A percentile compares a stretch with the other conserved stretches of the same genome.
These are phyloP conservation scores for Salix arbutifolia DNA, from an alignment of 345 rosid species.

Conservation along the genomic window DNA sequence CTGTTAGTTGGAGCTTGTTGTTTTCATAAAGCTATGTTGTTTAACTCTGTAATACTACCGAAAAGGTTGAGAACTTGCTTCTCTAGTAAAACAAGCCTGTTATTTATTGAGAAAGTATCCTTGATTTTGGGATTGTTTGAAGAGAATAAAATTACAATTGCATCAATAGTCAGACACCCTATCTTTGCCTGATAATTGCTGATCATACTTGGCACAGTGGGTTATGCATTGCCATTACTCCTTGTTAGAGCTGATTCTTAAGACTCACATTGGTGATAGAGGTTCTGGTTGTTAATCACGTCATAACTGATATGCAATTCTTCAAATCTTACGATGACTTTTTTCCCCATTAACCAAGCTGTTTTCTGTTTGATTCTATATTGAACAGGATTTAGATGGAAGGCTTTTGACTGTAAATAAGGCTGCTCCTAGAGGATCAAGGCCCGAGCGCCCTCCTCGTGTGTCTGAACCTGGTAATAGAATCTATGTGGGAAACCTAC, in stretches of 20 bases:
- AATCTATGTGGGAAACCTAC: conserved; percentile 79
- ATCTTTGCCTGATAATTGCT: not conserved
- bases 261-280: not conserved
- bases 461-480: conserved; percentile 43
- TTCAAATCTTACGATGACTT: not conserved
- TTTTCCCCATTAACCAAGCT: not conserved
- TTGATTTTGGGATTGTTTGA: not conserved
- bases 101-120: not conserved
- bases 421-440: conserved; percentile 82
- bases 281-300: not conserved
- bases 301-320: not conserved
- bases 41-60: not conserved
- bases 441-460: conserved; percentile 59
- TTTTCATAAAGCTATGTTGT: not conserved
- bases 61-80: not conserved
- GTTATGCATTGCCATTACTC: not conserved
- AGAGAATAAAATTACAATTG: not conserved
- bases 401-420: conserved; percentile 74
- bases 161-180: not conserved
- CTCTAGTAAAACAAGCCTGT: not conserved
- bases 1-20: not conserved
- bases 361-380: not conserved
- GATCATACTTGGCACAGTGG: not conserved
- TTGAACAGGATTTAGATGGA: conserved; percentile 65
- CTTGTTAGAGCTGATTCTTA: not conserved